Evolutionary conservation across 306 rosid species (phyloP), one percentile per base, ranked within the genome.

Genomic region (Pyrus bretschneideri): DNA sequence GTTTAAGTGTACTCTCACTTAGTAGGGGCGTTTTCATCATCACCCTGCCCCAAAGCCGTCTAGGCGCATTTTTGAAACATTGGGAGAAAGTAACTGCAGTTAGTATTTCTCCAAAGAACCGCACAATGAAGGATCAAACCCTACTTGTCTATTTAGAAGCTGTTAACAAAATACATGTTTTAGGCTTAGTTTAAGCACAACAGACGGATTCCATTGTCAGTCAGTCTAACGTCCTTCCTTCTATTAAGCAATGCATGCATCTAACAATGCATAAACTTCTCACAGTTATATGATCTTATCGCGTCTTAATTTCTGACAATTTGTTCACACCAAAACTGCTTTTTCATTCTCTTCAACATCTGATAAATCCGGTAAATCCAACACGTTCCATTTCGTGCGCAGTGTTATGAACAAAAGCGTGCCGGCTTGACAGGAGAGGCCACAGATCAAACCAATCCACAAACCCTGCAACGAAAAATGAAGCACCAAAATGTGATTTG

Each of bases 391-490:
- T 44, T 85, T 82, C 35, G 71, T 69, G 30, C 78, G 80, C 62
- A 75, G 45, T 29, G 79, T 87, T 14, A 89, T 33, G 18, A 85
- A 1, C 68, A 88, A 57, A 11, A 91, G 90, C 6, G 91, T 22
- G 61, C 38, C 80, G 1, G 82, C 65, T 85, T 93, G 97, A 75
- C 89, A 85, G 22, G 79, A 45, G 51, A 93, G 29, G 40, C 96
- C 97, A 49, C 91, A 89, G 9, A 85, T 89, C 70, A 91, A 64
- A 67, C 93, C 93, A 57, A 90, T 86, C 93, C 97, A 93, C 80
- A 93, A 83, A 21, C 93, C 97, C 97, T 93, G 70, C 30, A 69
- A 9, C 52, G 23, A 58, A 58, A 58, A 58, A 58, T 58, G 13
- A 22, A n/a, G 63, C 63, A 58, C 5, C 30, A 17, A 40, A 25